These are phyloP conservation scores for Nothophaeocryptopus gaeumannii DNA, from an alignment of 2,329 filamentous ascomycete species.

Conservation along the genomic window DNA sequence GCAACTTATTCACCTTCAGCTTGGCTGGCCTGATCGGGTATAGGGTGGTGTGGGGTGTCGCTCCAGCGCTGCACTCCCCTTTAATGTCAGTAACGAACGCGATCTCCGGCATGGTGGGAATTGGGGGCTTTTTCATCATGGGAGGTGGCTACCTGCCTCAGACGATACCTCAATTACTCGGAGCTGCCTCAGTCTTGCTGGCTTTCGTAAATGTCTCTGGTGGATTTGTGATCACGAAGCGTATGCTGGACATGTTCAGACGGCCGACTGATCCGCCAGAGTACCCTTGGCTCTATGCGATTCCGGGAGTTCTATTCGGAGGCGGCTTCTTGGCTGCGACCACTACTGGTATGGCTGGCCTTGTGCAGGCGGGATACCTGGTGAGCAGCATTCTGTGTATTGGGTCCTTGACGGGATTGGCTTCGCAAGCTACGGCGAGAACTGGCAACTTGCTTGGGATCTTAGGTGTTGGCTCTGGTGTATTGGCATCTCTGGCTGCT, in stretches of 20 bases:
- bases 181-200: constrained; percentile 74
- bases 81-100: constrained; percentile 93
- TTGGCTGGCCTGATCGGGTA: constrained; percentile 84
- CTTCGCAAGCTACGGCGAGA: constrained; percentile 77
- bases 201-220: constrained; percentile 87
- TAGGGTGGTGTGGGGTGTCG: constrained; percentile 82
- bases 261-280: constrained; percentile 81
- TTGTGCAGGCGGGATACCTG: constrained; percentile 84
- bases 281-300: constrained; percentile 81
- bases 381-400: constrained; percentile 84
- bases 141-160: constrained; percentile 75
- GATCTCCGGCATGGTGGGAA: constrained; percentile 83
- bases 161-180: constrained; percentile 75
- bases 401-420: constrained; percentile 74
- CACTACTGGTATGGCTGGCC: constrained; percentile 74
- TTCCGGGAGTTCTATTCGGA: constrained; percentile 74
- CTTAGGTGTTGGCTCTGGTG: constrained; percentile 77
- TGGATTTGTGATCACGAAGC: constrained; percentile 86
- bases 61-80: constrained; percentile 78
- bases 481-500: constrained; percentile 76
- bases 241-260: constrained; percentile 92
- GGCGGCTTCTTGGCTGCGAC: constrained; percentile 79
- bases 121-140: constrained; percentile 84
- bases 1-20: constrained; percentile 79
- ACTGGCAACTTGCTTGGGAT: constrained; percentile 85